Evolutionary conservation across 108 stramenopile genomes (phyloP).

Genomic region (Skeletonema tropicum): DNA sequence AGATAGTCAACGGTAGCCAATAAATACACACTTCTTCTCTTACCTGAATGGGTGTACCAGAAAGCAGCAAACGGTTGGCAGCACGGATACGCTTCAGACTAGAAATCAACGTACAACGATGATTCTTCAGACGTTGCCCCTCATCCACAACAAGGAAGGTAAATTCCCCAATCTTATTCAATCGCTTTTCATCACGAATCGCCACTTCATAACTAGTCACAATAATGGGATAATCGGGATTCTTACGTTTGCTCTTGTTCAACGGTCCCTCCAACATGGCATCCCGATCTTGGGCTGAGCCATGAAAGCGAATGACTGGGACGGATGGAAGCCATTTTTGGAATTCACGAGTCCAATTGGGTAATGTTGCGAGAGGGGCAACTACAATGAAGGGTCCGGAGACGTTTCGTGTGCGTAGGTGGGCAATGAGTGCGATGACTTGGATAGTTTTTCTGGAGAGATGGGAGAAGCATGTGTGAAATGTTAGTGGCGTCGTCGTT

Average conservation of each 20-base stretch:
- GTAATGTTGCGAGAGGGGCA: conserved; percentile 97
- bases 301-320: conserved; percentile 94
- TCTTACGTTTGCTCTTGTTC: conserved; percentile 62
- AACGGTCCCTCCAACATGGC: conserved; percentile 75
- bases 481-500: background rate
- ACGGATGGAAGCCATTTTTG: conserved; percentile 93
- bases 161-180: conserved; percentile 79
- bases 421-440: conserved; percentile 94
- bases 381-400: conserved; percentile 94
- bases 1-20: background rate
- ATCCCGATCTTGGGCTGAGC: conserved; percentile 81
- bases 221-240: conserved; percentile 82
- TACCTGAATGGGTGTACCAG: conserved; percentile 97
- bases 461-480: background rate
- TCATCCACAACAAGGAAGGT: conserved; percentile 97
- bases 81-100: conserved; percentile 89
- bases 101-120: conserved; percentile 89
- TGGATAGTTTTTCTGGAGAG: conserved; percentile 84
- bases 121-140: conserved; percentile 98
- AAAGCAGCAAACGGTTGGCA: conserved; percentile 89
- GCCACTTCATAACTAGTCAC: conserved; percentile 97
- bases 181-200: conserved; percentile 78
- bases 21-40: conserved; percentile 31
- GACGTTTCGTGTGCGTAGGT: conserved; percentile 86
- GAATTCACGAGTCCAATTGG: conserved; percentile 98